These are phyloP conservation scores for Gracilaria domingensis DNA, from an alignment of 23 red algal genomes.

Conservation along the genomic window DNA sequence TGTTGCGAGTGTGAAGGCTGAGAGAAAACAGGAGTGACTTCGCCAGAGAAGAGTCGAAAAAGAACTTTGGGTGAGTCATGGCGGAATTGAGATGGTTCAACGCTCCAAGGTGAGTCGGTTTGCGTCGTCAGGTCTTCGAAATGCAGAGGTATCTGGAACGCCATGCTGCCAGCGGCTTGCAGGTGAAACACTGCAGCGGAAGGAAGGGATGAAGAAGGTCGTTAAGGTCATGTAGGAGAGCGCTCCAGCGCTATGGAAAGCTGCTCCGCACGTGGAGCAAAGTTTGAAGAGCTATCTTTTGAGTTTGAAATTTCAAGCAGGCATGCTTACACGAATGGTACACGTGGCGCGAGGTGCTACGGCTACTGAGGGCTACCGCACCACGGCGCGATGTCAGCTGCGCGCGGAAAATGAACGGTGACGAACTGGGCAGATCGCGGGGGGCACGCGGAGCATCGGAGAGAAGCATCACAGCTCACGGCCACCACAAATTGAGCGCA, in stretches of 20 bases:
- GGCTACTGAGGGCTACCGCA: neutral
- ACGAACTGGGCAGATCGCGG: constrained; percentile 16
- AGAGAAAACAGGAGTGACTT: constrained; percentile 10
- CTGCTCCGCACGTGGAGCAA: neutral
- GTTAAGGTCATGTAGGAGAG: too few species aligned
- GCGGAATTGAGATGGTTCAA: neutral
- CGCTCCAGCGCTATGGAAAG: neutral
- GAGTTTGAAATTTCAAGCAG: constrained; percentile 24
- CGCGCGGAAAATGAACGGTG: constrained; percentile 8
- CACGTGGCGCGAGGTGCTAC: too few species aligned
- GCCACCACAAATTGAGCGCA: constrained; percentile 13
- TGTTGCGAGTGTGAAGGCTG: constrained; percentile 4
- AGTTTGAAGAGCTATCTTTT: neutral
- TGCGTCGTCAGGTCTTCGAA: constrained; percentile 45
- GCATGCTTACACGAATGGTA: too few species aligned
- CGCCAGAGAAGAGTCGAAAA: neutral
- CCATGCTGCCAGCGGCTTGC: neutral
- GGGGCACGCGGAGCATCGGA: neutral
- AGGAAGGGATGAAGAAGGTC: too few species aligned
- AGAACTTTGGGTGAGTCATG: neutral
- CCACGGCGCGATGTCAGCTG: neutral
- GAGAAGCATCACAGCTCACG: neutral
- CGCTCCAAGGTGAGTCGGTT: constrained; percentile 11
- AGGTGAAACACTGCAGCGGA: too few species aligned
- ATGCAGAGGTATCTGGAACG: constrained; percentile 60